Base-by-base conservation (phyloP, 805 yeast genomes). In the Ogataea saltuana region DNA sequence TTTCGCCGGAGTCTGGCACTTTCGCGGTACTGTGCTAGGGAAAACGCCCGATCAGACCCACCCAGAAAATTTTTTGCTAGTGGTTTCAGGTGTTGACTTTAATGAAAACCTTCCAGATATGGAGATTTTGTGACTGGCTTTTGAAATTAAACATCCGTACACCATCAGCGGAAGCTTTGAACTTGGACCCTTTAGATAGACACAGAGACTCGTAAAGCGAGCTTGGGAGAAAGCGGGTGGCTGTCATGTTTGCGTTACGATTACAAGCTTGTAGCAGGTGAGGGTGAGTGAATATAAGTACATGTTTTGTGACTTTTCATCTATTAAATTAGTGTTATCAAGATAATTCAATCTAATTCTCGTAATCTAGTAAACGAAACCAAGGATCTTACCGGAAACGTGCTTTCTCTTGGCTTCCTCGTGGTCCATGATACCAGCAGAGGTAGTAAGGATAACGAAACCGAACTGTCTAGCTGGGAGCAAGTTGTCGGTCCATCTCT, bases 361-460 rank as follows among this genome's bases (percentile, higher is more conserved):
- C 17, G 22, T 42, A 42, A 33, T 59, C 67, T 86, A 90, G 86
- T 90, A 90, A 59, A 90, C 97, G 81, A 88, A 90, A 71, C 97
- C 98, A 70, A 90, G 85, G 76, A 90, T 86, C 84, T 90, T 90
- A 76, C 98, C 98, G 63, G 97, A 88, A 64, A 90, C 97, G 80
- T 90, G 97, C 87, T 90, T 91, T 84, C 97, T 86, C 85, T 96
- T 88, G 69, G 98, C 98, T 81, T 90, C 97, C 82, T 91, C 97
- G 81, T 90, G 98, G 83, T 91, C 97, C 96, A 90, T 89, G 68
- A 90, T 90, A 80, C 98, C 98, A 65, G 97, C 97, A 66, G 97
- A 91, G 65, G 98, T 90, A 77, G 98, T 91, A 72, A 90, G 83
- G 75, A 90, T 87, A 69, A 90, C 90, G 85, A 75, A 89, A 79